Evolutionary conservation across 2,329 filamentous ascomycete species (phyloP).

Genomic region (Ophiobolus disseminans): DNA sequence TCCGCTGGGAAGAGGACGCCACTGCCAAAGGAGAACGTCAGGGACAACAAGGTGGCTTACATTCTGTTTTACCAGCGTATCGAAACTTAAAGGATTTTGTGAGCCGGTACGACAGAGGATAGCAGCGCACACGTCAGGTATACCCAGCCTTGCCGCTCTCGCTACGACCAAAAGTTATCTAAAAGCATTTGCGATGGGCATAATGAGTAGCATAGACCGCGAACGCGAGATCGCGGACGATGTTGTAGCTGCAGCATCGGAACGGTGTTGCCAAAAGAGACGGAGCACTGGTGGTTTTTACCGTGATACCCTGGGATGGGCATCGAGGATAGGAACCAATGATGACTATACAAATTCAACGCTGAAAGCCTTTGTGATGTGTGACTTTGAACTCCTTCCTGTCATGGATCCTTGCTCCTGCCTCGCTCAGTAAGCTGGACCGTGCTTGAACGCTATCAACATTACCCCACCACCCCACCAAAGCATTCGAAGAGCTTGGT

Average conservation of each 20-base stretch:
- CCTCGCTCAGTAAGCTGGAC: slow-evolving; percentile 10
- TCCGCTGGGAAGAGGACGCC: slow-evolving; percentile 60
- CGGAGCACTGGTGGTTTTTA: slow-evolving; percentile 8
- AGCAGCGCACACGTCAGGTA: slow-evolving; percentile 6
- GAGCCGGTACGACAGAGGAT: slow-evolving; percentile 3
- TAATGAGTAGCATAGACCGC: slow-evolving; percentile 6
- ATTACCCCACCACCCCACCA: slow-evolving; percentile 26
- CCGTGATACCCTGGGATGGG: slow-evolving; percentile 21
- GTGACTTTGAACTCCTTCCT: not conserved
- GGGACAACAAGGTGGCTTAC: slow-evolving; percentile 97
- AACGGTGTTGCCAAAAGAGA: slow-evolving; percentile 7
- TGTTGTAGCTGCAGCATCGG: slow-evolving; percentile 5
- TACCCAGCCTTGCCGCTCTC: not conserved
- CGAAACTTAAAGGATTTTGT: slow-evolving; percentile 33
- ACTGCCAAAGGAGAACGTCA: slow-evolving; percentile 64
- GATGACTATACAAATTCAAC: slow-evolving; percentile 9
- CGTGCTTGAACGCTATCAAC: slow-evolving; percentile 7
- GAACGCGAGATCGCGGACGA: slow-evolving; percentile 3
- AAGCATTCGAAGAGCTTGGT: slow-evolving; percentile 2
- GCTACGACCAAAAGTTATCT: slow-evolving; percentile 16
- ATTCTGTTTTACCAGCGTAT: slow-evolving; percentile 92
- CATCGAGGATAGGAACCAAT: slow-evolving; percentile 17
- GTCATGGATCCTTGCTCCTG: not conserved
- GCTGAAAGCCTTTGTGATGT: not conserved
- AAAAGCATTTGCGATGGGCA: slow-evolving; percentile 16